Conservation (phyloP, 2,329 filamentous ascomycete species). For the Nemania sp. region DNA sequence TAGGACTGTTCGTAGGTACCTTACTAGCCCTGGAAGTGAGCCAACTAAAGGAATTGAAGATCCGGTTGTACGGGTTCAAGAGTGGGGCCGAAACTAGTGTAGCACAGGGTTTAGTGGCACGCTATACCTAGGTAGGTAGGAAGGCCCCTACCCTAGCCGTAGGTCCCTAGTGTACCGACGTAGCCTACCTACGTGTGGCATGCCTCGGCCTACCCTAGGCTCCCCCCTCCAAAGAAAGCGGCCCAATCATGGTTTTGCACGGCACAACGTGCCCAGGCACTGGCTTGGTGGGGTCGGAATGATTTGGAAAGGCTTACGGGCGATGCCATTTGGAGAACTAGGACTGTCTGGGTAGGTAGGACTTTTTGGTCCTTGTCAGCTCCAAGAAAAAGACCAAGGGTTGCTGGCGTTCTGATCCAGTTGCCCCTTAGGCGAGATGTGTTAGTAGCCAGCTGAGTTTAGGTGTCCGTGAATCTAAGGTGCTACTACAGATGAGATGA, state of each 20-base stretch:
- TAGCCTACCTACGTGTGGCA: neutral
- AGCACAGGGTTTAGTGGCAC: neutral
- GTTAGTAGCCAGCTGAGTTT: neutral
- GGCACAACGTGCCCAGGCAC: constrained; percentile 18
- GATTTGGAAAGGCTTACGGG: neutral
- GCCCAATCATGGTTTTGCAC: constrained; percentile 13
- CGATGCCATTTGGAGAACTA: neutral
- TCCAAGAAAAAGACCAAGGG: neutral
- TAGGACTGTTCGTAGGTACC: too few species aligned
- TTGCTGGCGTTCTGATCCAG: neutral
- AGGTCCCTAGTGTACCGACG: neutral
- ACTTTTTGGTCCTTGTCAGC: neutral
- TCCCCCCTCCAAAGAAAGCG: neutral
- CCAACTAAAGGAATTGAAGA: too few species aligned
- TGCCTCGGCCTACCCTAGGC: constrained; percentile 3
- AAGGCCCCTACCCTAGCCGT: neutral
- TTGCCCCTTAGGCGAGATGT: neutral
- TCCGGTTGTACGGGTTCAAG: constrained; percentile 10
- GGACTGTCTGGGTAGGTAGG: neutral
- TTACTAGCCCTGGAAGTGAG: too few species aligned
- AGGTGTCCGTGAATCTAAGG: neutral
- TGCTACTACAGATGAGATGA: neutral
- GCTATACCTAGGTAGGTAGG: neutral
- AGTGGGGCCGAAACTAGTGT: constrained; percentile 9
- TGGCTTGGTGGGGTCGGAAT: neutral